phyloP scores from a whole-genome alignment of 495 filamentous ascomycete genomes.

The Trichoderma erinaceum region DNA sequence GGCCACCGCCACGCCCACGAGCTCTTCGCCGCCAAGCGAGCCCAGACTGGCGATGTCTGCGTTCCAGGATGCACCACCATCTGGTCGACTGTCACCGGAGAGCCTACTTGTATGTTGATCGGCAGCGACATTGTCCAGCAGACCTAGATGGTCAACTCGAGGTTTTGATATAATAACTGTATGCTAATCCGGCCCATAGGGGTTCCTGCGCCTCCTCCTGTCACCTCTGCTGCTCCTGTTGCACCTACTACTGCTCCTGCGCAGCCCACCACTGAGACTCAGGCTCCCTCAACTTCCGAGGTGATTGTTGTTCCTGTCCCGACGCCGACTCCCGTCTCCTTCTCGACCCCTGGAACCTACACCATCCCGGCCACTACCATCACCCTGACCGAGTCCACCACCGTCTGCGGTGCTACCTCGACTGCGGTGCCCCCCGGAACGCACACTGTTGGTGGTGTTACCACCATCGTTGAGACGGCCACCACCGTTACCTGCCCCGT shows the following conservation, averaged over 20 bases:
- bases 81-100: constrained; percentile 52
- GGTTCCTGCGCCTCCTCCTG: neutral
- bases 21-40: constrained; percentile 47
- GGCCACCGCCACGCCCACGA: constrained; percentile 56
- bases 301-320: constrained; percentile 44
- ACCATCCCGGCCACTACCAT: constrained; percentile 74
- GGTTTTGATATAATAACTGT: neutral
- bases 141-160: neutral
- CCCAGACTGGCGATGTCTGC: constrained; percentile 31
- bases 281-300: constrained; percentile 26
- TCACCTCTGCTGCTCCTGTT: neutral
- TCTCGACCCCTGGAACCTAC: constrained; percentile 67
- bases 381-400: constrained; percentile 58
- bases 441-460: constrained; percentile 71
- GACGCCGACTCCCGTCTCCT: constrained; percentile 59
- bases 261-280: neutral
- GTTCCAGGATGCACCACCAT: constrained; percentile 67
- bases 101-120: constrained; percentile 49
- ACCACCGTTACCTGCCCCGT: constrained; percentile 72
- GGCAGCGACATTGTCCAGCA: neutral
- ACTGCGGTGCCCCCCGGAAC: constrained; percentile 59
- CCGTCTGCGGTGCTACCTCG: constrained; percentile 58
- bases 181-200: neutral
- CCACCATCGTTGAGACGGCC: constrained; percentile 60
- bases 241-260: neutral